Conservation (phyloP, 169 alveolate species). For the Plasmodium cynomolgi region DNA sequence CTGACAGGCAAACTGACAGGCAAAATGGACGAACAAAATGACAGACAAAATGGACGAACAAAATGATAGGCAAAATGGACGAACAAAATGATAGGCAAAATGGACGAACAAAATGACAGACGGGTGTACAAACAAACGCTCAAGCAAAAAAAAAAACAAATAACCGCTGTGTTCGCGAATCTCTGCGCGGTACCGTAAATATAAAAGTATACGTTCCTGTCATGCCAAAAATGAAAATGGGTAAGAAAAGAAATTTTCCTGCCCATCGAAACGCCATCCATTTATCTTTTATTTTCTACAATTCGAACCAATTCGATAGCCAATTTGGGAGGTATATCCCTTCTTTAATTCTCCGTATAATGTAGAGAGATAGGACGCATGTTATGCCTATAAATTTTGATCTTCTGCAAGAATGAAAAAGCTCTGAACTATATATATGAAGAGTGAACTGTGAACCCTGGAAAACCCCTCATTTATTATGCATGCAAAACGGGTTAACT, state of each 20-base stretch:
- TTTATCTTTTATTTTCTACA: background rate
- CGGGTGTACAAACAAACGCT: background rate
- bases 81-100: too few species aligned
- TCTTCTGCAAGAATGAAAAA: background rate
- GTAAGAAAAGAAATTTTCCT: background rate
- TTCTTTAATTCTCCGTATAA: background rate
- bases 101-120: too few species aligned
- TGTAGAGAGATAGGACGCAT: background rate
- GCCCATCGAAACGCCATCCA: background rate
- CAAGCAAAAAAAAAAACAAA: background rate
- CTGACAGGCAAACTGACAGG: background rate
- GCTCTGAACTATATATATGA: background rate
- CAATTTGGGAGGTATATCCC: background rate
- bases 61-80: too few species aligned
- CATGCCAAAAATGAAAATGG: background rate
- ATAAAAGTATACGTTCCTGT: background rate
- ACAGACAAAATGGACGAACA: too few species aligned
- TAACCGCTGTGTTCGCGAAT: background rate
- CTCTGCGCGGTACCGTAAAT: background rate
- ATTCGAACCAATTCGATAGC: background rate
- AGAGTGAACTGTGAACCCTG: background rate
- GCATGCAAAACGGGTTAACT: conserved; percentile 1
- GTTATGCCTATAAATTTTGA: background rate
- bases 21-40: too few species aligned
- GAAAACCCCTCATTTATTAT: background rate